Evolutionary conservation across 495 filamentous ascomycete species (phyloP).

Genomic region (Tuber aestivum): DNA sequence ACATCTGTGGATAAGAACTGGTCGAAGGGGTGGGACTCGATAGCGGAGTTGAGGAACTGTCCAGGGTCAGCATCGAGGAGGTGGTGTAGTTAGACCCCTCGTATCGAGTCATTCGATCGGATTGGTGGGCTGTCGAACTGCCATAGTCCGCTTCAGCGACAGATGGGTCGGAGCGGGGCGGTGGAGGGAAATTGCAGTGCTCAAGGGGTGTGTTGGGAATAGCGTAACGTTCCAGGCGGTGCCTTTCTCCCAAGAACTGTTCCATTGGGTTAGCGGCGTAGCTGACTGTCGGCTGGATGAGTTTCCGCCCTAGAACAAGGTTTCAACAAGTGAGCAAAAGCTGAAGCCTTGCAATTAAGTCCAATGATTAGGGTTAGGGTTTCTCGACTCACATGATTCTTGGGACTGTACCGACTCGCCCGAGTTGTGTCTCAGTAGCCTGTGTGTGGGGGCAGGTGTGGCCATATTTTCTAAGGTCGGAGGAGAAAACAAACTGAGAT

Average conservation of each 20-base stretch:
- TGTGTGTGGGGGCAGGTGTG: neutral
- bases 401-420: neutral
- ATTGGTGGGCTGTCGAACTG: neutral
- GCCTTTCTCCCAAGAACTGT: neutral
- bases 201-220: neutral
- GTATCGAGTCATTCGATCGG: neutral
- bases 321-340: neutral
- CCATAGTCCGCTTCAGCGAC: neutral
- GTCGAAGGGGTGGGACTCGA: conserved; percentile 6
- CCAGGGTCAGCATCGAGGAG: conserved; percentile 17
- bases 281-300: neutral
- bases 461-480: neutral
- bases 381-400: neutral
- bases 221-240: neutral
- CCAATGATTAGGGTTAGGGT: conserved; percentile 1
- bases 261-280: neutral
- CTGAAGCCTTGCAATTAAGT: neutral
- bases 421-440: neutral
- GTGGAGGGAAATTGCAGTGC: neutral
- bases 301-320: neutral
- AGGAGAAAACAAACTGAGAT: neutral
- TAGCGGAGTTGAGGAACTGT: neutral
- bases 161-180: neutral
- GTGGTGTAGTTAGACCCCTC: neutral
- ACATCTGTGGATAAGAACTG: conserved; percentile 15